phyloP scores from a whole-genome alignment of 2,329 filamentous ascomycete genomes.

The Arthrobotrys megalospora region DNA sequence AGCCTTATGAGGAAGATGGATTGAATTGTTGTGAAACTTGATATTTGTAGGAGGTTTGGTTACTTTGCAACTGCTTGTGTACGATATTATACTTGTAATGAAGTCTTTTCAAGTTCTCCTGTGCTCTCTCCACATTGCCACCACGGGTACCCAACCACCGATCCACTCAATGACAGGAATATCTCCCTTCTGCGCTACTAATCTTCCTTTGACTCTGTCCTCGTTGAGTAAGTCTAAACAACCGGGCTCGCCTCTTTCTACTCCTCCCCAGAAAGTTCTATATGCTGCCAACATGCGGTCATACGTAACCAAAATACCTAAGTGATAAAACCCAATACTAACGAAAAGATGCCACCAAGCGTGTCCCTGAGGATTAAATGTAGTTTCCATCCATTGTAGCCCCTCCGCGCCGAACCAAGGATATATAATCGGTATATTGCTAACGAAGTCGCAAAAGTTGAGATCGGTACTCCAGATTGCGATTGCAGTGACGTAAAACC shows the following conservation, averaged over 20 bases:
- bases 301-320: constrained; percentile 40
- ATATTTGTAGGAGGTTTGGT: background rate
- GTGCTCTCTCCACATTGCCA: constrained; percentile 42
- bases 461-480: constrained; percentile 46
- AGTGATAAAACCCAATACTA: constrained; percentile 51
- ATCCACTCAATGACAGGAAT: constrained; percentile 50
- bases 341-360: constrained; percentile 58
- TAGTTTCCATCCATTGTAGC: constrained; percentile 35
- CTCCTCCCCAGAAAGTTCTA: constrained; percentile 44
- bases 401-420: constrained; percentile 13
- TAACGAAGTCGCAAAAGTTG: constrained; percentile 51
- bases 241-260: constrained; percentile 31
- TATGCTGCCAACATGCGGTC: constrained; percentile 40
- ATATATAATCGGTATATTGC: constrained; percentile 38
- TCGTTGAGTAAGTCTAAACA: constrained; percentile 45
- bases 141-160: constrained; percentile 35
- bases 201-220: constrained; percentile 28
- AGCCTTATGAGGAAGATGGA: background rate
- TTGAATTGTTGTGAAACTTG: constrained; percentile 4
- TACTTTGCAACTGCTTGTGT: background rate
- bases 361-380: constrained; percentile 55
- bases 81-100: constrained; percentile 4
- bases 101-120: background rate
- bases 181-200: constrained; percentile 41
- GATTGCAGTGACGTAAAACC: constrained; percentile 33